Evolutionary conservation across 106 monocot genomes (phyloP).

Genomic region (Apostasia ramifera): DNA sequence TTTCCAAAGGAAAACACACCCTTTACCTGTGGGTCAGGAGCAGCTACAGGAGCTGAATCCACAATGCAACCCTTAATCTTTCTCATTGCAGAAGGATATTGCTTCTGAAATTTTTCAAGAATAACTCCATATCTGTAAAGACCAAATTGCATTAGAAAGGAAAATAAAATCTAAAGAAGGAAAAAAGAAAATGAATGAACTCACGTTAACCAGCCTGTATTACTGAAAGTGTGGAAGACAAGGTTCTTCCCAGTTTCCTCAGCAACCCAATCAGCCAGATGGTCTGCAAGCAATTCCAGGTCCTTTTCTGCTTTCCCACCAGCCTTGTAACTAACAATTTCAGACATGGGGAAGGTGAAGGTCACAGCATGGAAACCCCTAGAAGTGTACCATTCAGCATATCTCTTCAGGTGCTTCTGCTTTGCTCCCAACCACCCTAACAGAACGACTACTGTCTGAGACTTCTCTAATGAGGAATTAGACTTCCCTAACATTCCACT

Average conservation of each 20-base stretch:
- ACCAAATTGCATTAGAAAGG: not conserved
- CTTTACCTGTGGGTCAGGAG: constrained; percentile 88
- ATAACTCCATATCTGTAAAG: constrained; percentile 79
- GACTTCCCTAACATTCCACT: constrained; percentile 8
- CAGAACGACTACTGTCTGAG: constrained; percentile 79
- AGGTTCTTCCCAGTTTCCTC: constrained; percentile 77
- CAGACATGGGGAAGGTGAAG: constrained; percentile 83
- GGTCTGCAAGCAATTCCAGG: constrained; percentile 54
- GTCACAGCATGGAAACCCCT: constrained; percentile 86
- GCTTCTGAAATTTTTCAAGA: constrained; percentile 79
- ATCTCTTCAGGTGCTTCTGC: constrained; percentile 83
- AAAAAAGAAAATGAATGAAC: not conserved
- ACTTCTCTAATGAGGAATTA: constrained; percentile 29
- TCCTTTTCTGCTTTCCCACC: constrained; percentile 65
- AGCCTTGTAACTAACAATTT: constrained; percentile 70
- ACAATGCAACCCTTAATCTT: constrained; percentile 87
- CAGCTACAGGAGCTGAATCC: constrained; percentile 91
- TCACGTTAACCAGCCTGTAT: constrained; percentile 89
- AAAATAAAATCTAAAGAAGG: not conserved
- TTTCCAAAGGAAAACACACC: not conserved
- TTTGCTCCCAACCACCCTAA: constrained; percentile 91
- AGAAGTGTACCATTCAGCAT: constrained; percentile 95
- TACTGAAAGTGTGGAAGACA: constrained; percentile 97
- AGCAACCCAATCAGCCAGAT: constrained; percentile 65
- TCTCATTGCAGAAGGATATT: constrained; percentile 59